Evolutionary conservation across 1,139 yeast genomes (phyloP).

Genomic region (Geotrichum cucujoidarum): DNA sequence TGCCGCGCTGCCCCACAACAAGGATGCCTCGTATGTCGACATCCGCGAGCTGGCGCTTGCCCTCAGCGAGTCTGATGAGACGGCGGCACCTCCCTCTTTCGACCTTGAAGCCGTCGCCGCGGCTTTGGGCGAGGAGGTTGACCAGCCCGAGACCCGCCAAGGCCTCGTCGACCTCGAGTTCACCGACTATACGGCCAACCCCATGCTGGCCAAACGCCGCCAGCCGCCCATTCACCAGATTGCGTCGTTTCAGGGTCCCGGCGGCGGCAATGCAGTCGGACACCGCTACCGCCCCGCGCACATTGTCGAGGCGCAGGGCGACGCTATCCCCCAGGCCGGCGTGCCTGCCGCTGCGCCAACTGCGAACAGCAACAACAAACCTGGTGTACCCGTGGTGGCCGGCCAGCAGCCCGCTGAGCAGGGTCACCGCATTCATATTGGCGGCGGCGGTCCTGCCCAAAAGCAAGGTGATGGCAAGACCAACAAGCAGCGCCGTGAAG

Average conservation of each 20-base stretch:
- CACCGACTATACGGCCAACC: not conserved
- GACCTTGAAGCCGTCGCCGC: not conserved
- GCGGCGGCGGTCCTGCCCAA: not conserved
- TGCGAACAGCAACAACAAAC: not conserved
- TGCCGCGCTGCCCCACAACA: not conserved
- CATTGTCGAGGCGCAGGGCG: not conserved
- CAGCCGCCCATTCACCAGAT: not conserved
- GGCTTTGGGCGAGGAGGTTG: not conserved
- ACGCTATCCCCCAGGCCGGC: not conserved
- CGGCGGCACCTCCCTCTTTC: no score
- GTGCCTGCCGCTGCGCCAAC: not conserved
- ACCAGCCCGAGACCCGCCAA: not conserved
- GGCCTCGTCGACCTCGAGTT: not conserved
- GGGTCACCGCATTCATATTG: not conserved
- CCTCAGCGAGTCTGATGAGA: no score
- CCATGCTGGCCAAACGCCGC: no score
- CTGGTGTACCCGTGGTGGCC: no score
- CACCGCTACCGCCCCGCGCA: not conserved
- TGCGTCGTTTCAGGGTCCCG: not conserved
- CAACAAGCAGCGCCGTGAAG: not conserved
- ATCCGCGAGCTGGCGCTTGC: no score
- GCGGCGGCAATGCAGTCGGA: not conserved
- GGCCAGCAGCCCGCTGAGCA: not conserved
- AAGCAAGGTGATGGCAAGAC: not conserved
- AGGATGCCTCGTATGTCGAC: not conserved